Evolutionary conservation across 2,329 filamentous ascomycete genomes (phyloP), one percentile per base, ranked within the genome.

Genomic region (Clathrospora elynae): DNA sequence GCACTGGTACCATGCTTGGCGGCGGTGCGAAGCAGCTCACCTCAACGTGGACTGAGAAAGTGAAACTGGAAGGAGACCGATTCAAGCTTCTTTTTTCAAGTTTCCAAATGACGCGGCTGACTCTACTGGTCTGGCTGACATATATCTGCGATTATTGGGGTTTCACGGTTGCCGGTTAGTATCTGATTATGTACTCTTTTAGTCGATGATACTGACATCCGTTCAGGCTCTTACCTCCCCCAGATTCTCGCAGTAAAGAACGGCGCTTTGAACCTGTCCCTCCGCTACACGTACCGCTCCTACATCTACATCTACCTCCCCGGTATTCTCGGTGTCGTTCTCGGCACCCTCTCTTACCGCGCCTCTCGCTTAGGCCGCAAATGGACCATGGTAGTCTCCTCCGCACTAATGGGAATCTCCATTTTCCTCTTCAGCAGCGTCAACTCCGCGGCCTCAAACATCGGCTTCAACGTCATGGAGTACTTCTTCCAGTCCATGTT

Each of bases 241-340:
- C 67, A 69, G 2, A 79, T 80, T 34, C 64, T 81, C 2, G 75
- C 76, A 3, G 49, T 74, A n/a, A 80, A 81, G 53, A 79, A 80
- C 42, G 73, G 73, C 10, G 67, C 66, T 1, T 66, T 73, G 8
- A 53, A 71, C 3, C 66, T 76, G 3, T 72, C 73, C 2, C 70
- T 80, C 8, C 55, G 61, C 36, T 57, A 72, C 54, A 81, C 77
- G 0, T 81, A 81, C 51, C 73, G 75, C 12, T 75, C 71, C 3
- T 81, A 80, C 59, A 73, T 81, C 22, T 78, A 77, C 54, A 80
- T 79, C 2, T 80, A 80, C 60, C 67, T 74, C 0, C 78, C 78
- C 0, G 78, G 78, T 2, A 74, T 78, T 6, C 44, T 79, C 0
- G 78, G 76, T 14, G 78, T 80, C 1, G 61, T 79, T 0, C 57